A percentile compares a stretch with the other conserved stretches of the same genome.
These are phyloP conservation scores for Chlamydomonas schloesseri DNA, from an alignment of 139 green algal species.

Conservation along the genomic window DNA sequence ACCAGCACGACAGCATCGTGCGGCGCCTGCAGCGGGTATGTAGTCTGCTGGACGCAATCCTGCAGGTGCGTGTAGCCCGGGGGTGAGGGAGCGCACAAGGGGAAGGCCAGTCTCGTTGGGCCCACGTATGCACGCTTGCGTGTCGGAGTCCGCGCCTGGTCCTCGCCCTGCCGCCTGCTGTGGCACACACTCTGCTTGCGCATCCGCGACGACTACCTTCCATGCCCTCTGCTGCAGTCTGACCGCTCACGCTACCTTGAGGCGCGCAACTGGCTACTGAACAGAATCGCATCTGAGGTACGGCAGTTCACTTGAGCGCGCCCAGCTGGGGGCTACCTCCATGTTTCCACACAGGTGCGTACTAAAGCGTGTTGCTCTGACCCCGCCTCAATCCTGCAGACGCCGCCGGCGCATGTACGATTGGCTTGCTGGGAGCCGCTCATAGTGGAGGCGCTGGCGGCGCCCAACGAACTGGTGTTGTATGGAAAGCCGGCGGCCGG, in stretches of 20 bases:
- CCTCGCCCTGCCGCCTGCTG: no score
- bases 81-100: no score
- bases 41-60: not conserved
- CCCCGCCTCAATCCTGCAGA: not conserved
- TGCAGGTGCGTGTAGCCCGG: constrained; percentile 22
- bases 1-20: not conserved
- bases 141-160: no score
- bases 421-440: constrained; percentile 41
- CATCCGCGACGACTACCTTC: no score
- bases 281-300: constrained; percentile 22
- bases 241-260: constrained; percentile 33
- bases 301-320: not conserved
- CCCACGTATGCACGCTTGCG: no score
- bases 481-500: no score
- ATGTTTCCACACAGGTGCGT: no score
- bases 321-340: no score
- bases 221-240: not conserved
- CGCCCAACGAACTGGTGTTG: no score
- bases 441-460: not conserved
- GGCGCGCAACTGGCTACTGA: constrained; percentile 30
- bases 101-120: no score
- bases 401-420: not conserved
- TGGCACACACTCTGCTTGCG: no score
- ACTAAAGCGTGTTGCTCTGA: no score
- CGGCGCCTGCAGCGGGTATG: not conserved